These are phyloP conservation scores for Phaeodactylum tricornutum DNA, from an alignment of 108 stramenopile species.

Conservation along the genomic window DNA sequence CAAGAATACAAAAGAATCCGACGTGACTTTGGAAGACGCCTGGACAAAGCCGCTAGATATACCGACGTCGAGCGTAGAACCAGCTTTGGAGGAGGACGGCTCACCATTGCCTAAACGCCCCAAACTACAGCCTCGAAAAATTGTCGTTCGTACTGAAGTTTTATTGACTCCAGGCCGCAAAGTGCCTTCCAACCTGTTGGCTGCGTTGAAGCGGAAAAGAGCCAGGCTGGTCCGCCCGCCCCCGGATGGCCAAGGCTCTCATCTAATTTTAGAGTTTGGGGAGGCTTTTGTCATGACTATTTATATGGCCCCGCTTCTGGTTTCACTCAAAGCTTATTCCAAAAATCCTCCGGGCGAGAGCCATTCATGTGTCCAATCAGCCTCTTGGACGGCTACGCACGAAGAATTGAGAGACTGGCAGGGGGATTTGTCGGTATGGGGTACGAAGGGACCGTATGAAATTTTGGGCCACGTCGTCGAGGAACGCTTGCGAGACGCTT, in stretches of 20 bases:
- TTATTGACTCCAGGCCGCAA: conserved; percentile 47
- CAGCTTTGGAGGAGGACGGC: conserved; percentile 9
- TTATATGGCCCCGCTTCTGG: conserved; percentile 60
- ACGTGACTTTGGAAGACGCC: conserved; percentile 59
- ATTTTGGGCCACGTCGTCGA: conserved; percentile 46
- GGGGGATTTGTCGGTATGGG: conserved; percentile 16
- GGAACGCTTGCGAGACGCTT: conserved; percentile 67
- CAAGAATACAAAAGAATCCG: conserved; percentile 13
- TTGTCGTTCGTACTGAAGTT: conserved; percentile 31
- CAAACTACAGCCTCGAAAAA: conserved; percentile 1
- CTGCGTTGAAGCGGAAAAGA: conserved; percentile 53
- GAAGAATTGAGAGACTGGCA: background rate
- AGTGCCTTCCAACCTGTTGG: conserved; percentile 40
- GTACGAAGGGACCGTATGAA: conserved; percentile 31
- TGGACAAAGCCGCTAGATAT: conserved; percentile 48
- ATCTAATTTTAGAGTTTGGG: conserved; percentile 57
- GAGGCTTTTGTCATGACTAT: conserved; percentile 69
- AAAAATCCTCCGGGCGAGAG: background rate
- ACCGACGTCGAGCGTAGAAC: background rate
- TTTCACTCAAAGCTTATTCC: conserved; percentile 39
- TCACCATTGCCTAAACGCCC: conserved; percentile 4
- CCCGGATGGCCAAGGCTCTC: conserved; percentile 17
- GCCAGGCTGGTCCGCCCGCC: conserved; percentile 32
- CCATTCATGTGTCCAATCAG: conserved; percentile 3
- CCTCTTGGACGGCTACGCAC: conserved; percentile 15